Base-by-base conservation (phyloP, 164 flowering plant species). In the Platanus orientalis region DNA sequence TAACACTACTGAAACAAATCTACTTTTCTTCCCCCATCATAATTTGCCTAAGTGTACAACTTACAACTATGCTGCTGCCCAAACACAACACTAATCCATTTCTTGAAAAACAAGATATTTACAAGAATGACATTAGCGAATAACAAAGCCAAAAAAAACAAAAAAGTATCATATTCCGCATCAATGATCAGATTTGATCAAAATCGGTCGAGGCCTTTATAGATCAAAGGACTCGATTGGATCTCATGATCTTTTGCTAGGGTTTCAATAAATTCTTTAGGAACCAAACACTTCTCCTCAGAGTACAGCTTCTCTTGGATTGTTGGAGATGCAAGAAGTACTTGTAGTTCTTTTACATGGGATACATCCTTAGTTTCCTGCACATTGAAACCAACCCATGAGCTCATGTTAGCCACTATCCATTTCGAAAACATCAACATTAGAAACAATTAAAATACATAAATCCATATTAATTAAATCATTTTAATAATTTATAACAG, bases 231-330 rank as follows among this genome's bases (percentile, higher is more conserved):
- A 12, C 66, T 45, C 4, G 64, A 67, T 34, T 67, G 57, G 9
- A 70, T 25, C 12, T 76, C 65, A 13, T 34, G 49, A 57, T 78
- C 62, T 25, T 72, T 64, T 28, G 69, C 66, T 7, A 84, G n/a
- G 23, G 54, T n/a, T 64, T 74, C 25, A 12, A 81, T 56, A 28
- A 74, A 64, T 3, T 63, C 57, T 47, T 19, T 57, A 10, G 90
- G 80, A 56, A 80, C 82, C 73, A 89, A 62, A 64, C 96, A 89
- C 53, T 79, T 81, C 66, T 81, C 85, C 32, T 72, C 79, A 4
- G 53, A 54, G 60, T 73, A 85, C n/a, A 89, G 69, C 79, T 79
- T 89, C 79, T 85, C 91, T 71, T 89, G 89, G 39, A 85, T 57
- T 17, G 24, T 57, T 45, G 78, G 47, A 25, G 88, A 87, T 45